Base-by-base conservation (phyloP, 768 basidiomycete genomes). In the Tulasnella sp. region DNA sequence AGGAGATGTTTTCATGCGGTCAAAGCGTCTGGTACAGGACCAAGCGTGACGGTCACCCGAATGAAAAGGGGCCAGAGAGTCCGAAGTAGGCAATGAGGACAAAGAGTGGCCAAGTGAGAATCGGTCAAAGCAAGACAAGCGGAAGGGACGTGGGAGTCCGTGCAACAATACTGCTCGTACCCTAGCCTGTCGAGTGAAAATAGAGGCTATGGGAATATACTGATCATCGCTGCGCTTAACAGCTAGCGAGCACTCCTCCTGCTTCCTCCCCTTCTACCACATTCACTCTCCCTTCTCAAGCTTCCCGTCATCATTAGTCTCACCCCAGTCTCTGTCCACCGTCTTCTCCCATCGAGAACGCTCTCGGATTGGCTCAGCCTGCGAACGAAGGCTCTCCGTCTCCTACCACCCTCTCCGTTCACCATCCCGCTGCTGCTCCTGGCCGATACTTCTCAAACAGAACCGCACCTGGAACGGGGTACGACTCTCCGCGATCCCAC, bases 401-500 rank as follows among this genome's bases (percentile, higher is more conserved):
- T 26, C 19, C 36, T 62, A 69, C 37, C 44, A 37, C 41, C 63
- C 40, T 42, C 37, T 40, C 64, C 40, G 37, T 73, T 67, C 52
- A 59, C 22, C 52, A 59, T 22, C 52, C 52, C 7, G 3, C 52
- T 59, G 29, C 47, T 44, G 22, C 65, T 39, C 47, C 47, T n/a
- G 22, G 44, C 37, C 17, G 12, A 12, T 36, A 66, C 17, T 67
- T 35, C 37, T 17, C 12, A 44, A 64, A 69, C 67, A 39, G 34
- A 19, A 26, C 62, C 40, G 9, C 22, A 63, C 40, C 29, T 62
- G n/a, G 64, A 41, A 17, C 26, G 17, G 40, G 73, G 35, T 62
- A 39, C 34, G 79, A 72, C 74, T 79, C 72, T 74, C 79, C 62
- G 65, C 77, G 26, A 86, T 0, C 86, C 84, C 5, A 80, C 85